Percentiles rank a stretch among this genome's conserved stretches.
phyloP scores from a whole-genome alignment of 1,139 yeast genomes.

The Yamadazyma aaseri region DNA sequence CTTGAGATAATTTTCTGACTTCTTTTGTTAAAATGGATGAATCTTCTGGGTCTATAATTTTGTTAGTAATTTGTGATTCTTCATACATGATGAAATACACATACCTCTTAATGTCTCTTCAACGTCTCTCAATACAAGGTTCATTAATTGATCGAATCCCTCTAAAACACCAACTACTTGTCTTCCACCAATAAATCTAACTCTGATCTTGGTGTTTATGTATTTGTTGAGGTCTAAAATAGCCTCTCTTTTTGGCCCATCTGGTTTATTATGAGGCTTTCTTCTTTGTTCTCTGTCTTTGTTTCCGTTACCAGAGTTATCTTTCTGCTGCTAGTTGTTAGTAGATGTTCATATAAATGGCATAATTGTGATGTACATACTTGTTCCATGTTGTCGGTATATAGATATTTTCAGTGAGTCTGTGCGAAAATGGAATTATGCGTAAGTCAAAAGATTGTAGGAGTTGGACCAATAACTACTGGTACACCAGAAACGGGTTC shows the following conservation, averaged over 20 bases:
- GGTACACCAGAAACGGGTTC: no score
- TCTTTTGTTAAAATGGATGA: conserved; percentile 45
- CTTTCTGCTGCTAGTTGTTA: no score
- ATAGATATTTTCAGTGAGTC: not conserved
- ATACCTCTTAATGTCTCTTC: conserved; percentile 62
- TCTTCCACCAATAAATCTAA: conserved; percentile 87
- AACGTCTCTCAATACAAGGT: conserved; percentile 84
- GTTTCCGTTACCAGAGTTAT: conserved; percentile 1
- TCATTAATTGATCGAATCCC: conserved; percentile 93
- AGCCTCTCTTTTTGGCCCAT: conserved; percentile 87
- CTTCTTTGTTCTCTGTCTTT: conserved; percentile 17
- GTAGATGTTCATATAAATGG: no score
- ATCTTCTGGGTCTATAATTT: conserved; percentile 58
- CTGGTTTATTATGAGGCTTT: conserved; percentile 45
- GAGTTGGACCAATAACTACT: no score
- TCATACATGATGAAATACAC: conserved; percentile 18
- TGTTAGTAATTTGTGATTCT: conserved; percentile 24
- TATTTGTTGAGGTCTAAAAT: conserved; percentile 80
- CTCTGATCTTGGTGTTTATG: conserved; percentile 70
- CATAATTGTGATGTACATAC: conserved; percentile 1
- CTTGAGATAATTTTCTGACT: conserved; percentile 74
- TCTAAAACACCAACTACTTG: conserved; percentile 72
- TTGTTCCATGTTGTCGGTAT: conserved; percentile 1
- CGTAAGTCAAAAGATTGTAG: no score
- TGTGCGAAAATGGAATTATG: no score